Conservation (phyloP, 306 rosid genomes). For the Clitoria ternatea region DNA sequence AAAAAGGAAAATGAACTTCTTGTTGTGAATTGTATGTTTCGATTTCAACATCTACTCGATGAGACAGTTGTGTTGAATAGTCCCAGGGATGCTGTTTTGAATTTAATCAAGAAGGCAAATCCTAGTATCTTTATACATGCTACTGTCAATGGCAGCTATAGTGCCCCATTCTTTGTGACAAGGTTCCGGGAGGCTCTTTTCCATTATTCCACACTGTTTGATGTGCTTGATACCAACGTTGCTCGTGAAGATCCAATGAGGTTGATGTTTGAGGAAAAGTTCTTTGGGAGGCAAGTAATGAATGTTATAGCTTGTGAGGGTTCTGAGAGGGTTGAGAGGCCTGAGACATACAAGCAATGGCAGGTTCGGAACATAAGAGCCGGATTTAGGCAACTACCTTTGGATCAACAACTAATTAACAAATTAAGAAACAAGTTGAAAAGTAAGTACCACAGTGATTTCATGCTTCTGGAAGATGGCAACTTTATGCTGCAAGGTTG, state of each 20-base stretch:
- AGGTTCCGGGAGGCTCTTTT: conserved; percentile 70
- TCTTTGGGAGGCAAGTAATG: conserved; percentile 45
- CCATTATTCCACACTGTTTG: conserved; percentile 57
- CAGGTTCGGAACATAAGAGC: conserved; percentile 47
- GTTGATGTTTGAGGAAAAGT: conserved; percentile 54
- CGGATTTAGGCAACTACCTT: conserved; percentile 48
- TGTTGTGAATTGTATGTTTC: conserved; percentile 44
- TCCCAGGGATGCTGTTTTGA: conserved; percentile 61
- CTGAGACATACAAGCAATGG: conserved; percentile 66
- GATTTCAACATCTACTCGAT: conserved; percentile 50
- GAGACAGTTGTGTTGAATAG: conserved; percentile 49
- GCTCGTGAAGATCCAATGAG: conserved; percentile 43
- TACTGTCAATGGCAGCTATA: conserved; percentile 46
- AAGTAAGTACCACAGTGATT: conserved; percentile 42
- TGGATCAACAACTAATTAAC: conserved; percentile 41
- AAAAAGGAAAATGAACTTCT: conserved; percentile 42
- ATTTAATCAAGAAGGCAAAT: conserved; percentile 39
- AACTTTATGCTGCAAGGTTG: conserved; percentile 72
- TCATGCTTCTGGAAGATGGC: conserved; percentile 56
- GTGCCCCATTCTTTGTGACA: conserved; percentile 60
- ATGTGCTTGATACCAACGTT: conserved; percentile 44
- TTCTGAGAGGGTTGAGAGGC: conserved; percentile 25
- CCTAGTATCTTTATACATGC: conserved; percentile 45
- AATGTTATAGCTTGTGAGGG: conserved; percentile 70
- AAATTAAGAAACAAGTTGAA: conserved; percentile 34